Evolutionary conservation across 2,329 filamentous ascomycete genomes (phyloP), one percentile per base, ranked within the genome.

Genomic region (Westerdykella sp.): DNA sequence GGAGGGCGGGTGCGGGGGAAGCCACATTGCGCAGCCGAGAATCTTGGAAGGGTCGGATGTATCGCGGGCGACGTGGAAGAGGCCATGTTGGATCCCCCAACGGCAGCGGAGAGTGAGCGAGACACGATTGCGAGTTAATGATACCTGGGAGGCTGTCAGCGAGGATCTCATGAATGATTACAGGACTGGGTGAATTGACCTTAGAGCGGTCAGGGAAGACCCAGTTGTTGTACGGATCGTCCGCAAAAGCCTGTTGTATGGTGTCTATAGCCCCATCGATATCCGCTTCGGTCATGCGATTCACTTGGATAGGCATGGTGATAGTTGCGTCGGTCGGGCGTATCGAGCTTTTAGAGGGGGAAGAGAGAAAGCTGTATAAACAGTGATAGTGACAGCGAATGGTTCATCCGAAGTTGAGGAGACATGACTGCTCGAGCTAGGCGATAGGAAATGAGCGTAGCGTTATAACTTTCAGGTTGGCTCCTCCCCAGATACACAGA

Each of bases 11-110:
- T 71, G 72, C 0, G 84, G 84, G 1, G 74, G 74, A 41, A 85
- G 69, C 84, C 84, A 88, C 77, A 85, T 86, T 44, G 82, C 79
- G 18, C 85, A 80, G 9, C 84, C 84, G 22, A 87, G 73, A 30
- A 87, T 74, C 44, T 76, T 74, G 40, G 63, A 47, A 13, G 65
- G 63, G 5, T 58, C 57, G 0, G 71, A 68, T 4, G 73, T 68
- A 54, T 84, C 79, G 63, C 81, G 84, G 9, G 81, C 81, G 45
- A 87, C 80, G 52, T 84, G 78, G 67, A 87, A 85, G 31, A 85
- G 74, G 41, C 77, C 81, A 57, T 84, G 80, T 41, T 76, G 73
- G 61, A 87, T 84, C 21, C 84, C 83, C 79, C 83, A 87, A 50
- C 72, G 71, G 66, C 83, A 85, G 41, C 85, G 77, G 1, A 84